Conservation (phyloP, 208 protist genomes). For the Trypanosoma brucei region DNA sequence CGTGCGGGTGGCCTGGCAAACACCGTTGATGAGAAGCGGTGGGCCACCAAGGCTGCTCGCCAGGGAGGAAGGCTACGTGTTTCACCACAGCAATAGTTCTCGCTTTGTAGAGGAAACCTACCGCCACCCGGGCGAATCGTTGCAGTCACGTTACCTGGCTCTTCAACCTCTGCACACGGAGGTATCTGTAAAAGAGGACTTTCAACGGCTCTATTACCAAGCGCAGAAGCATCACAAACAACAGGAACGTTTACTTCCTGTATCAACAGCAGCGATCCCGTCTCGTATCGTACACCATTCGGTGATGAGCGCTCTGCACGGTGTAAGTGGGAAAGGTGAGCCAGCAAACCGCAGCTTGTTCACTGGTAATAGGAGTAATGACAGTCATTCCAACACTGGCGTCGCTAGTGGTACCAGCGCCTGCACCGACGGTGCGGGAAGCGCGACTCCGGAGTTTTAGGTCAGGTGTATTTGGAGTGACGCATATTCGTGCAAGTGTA, state of each 20-base stretch:
- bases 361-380: not conserved
- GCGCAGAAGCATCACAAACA: slow-evolving; percentile 5
- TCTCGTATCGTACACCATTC: slow-evolving; percentile 47
- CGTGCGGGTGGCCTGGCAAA: slow-evolving; percentile 77
- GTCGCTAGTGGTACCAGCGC: no score
- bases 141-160: slow-evolving; percentile 65
- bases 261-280: slow-evolving; percentile 3
- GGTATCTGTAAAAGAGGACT: slow-evolving; percentile 36
- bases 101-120: slow-evolving; percentile 82
- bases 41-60: slow-evolving; percentile 50
- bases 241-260: not conserved
- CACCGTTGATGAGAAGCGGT: slow-evolving; percentile 17
- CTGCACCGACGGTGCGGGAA: no score
- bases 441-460: no score
- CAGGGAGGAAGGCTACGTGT: slow-evolving; percentile 66
- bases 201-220: slow-evolving; percentile 13
- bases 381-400: no score
- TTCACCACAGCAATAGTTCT: slow-evolving; percentile 45
- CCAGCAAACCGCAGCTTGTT: not conserved
- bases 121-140: slow-evolving; percentile 54
- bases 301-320: slow-evolving; percentile 31
- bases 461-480: no score
- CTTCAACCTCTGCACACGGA: slow-evolving; percentile 72
- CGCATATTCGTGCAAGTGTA: no score
- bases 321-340: not conserved